Percentiles rank a stretch among this genome's conserved stretches.
phyloP scores from a whole-genome alignment of 306 rosid species.

The Pterocarpus macrocarpus region DNA sequence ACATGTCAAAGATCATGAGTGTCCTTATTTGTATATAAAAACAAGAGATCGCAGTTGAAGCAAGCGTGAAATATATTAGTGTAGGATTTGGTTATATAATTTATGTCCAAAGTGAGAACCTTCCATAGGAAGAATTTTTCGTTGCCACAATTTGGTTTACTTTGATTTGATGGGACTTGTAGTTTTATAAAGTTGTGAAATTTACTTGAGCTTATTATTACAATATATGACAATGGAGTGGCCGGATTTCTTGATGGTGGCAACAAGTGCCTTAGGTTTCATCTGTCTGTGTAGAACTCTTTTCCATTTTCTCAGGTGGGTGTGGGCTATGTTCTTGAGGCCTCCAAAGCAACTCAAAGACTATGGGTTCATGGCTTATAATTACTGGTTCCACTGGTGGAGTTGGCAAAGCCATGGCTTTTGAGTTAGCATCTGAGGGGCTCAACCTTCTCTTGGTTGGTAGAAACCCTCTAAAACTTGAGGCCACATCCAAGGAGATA shows the following conservation, averaged over 20 bases:
- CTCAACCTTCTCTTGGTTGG: conserved; percentile 69
- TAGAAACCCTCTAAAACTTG: conserved; percentile 51
- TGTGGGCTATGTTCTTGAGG: conserved; percentile 62
- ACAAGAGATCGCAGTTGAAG: no score
- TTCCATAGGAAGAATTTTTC: no score
- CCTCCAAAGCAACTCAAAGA: conserved; percentile 64
- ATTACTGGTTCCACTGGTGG: conserved; percentile 90
- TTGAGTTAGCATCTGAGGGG: conserved; percentile 67
- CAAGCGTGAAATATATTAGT: no score
- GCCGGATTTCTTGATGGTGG: conserved; percentile 23
- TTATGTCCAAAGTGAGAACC: no score
- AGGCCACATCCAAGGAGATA: conserved; percentile 46
- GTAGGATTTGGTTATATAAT: no score
- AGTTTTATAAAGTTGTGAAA: neutral
- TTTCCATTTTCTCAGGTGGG: conserved; percentile 54
- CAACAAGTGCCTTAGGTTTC: conserved; percentile 55
- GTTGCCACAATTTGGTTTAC: no score
- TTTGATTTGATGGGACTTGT: no score
- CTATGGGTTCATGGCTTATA: conserved; percentile 86
- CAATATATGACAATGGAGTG: conserved; percentile 35
- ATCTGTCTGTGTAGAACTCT: conserved; percentile 43
- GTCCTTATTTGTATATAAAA: no score
- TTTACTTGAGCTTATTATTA: neutral
- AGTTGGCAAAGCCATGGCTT: conserved; percentile 80
- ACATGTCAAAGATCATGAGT: no score